Evolutionary conservation across 139 green algal species (phyloP), one percentile per base, ranked within the genome.

Genomic region (Diplosphaera chodatii): DNA sequence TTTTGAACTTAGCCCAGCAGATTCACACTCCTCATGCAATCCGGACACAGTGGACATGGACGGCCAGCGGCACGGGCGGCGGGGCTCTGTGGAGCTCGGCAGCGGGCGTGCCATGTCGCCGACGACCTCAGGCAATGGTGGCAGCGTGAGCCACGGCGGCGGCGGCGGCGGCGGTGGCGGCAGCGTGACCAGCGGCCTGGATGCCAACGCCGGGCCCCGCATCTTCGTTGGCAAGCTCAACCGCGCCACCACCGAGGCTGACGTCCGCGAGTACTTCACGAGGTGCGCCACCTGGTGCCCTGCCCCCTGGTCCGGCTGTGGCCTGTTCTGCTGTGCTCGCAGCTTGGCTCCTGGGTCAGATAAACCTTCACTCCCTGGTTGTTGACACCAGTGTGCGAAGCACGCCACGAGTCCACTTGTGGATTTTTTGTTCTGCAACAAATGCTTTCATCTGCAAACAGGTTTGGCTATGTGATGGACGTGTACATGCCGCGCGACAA

Each of bases 221-320:
- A 91, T 96, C 65, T 96, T 96, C 71, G 86, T 96, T 1, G 91
- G 91, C 80, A 96, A 96, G 82, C 84, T 96, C 30, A 89, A 84
- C 48, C 90, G 90, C 66, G 90, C 93, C 31, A 93, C 88, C 4
- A 88, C 67, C 2, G 91, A 96, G 74, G 78, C 76, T 8, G 91
- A 96, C 55, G 85, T 80, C 1, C 40, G 63, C 27, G 89, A 93
- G 41, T 92, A 96, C 81, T 95, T 96, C 74, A 83, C 74, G 55
- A 66, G 74, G 48, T 59, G 48, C 4, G 48, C 37, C 8, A 13
- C 8, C 37, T 8, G n/a, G n/a, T n/a, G n/a, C n/a, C n/a, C n/a
- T n/a, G n/a, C n/a, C n/a, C n/a, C n/a, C n/a, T n/a, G n/a, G n/a
- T n/a, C n/a, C n/a, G n/a, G n/a, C n/a, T n/a, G n/a, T n/a, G n/a